Conservation (phyloP, 495 filamentous ascomycete species). For the Immersiella caudata region DNA sequence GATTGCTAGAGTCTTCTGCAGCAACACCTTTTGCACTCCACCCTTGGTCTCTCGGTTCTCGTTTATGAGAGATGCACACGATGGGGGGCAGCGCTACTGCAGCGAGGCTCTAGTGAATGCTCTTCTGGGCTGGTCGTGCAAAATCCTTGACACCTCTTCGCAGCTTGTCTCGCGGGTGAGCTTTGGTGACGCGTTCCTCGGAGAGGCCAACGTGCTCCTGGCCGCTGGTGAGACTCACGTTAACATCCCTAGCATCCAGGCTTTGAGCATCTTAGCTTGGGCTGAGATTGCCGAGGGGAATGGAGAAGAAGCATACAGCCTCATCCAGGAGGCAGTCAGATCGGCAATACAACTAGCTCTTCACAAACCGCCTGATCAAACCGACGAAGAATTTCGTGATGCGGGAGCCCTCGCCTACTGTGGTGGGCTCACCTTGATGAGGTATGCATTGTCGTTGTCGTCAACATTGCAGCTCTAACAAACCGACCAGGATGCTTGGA, state of each 20-base stretch:
- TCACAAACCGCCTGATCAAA: neutral
- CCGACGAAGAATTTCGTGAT: conserved; percentile 22
- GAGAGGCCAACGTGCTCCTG: conserved; percentile 32
- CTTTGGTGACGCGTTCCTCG: conserved; percentile 36
- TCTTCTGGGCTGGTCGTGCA: conserved; percentile 31
- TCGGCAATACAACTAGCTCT: conserved; percentile 30
- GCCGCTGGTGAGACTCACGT: conserved; percentile 20
- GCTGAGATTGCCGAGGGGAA: conserved; percentile 33
- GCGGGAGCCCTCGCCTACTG: conserved; percentile 33
- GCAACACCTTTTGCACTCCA: conserved; percentile 22
- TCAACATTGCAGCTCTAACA: neutral
- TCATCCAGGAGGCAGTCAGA: conserved; percentile 29
- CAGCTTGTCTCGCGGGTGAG: conserved; percentile 29
- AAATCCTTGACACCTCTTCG: conserved; percentile 20
- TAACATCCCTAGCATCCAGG: conserved; percentile 32
- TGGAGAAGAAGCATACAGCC: conserved; percentile 29
- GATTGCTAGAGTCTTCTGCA: conserved; percentile 26
- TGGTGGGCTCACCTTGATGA: conserved; percentile 31
- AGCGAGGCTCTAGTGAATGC: conserved; percentile 34
- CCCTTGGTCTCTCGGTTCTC: conserved; percentile 26
- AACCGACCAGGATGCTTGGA: conserved; percentile 23
- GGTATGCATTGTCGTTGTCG: conserved; percentile 21
- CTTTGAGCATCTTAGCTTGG: conserved; percentile 31
- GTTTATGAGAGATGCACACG: conserved; percentile 29
- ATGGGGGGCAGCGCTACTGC: conserved; percentile 30